Base-by-base conservation (phyloP, 2,329 filamentous ascomycete species). In the Blastomyces parvus region DNA sequence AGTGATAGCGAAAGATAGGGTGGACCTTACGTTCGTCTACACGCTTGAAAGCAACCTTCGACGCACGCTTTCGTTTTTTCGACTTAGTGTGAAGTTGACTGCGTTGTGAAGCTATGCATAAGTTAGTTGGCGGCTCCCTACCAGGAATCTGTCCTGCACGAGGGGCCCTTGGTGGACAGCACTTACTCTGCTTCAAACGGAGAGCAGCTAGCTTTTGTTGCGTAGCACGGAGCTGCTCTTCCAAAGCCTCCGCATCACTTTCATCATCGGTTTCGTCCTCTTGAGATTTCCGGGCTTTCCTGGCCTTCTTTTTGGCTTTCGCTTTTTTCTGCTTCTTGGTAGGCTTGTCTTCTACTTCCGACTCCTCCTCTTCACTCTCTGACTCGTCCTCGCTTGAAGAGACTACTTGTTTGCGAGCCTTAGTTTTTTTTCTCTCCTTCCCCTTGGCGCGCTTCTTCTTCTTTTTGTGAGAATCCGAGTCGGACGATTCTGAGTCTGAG, bases 11-110 rank as follows among this genome's bases (percentile, higher is more conserved):
- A 7, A 53, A 33, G 30, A 27, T 30, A 50, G 62, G 40, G 33
- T 52, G 40, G 33, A 55, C 70, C 74, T 68, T 65, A 79, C 79
- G 74, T 70, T 88, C 82, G 74, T 89, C 86, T 1, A 89, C 84
- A 46, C 86, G 81, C 74, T 88, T 88, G 74, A 82, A 89, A n/a
- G 84, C 85, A n/a, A 84, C 76, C 64, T 84, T 85, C 22, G 81
- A 82, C 7, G 75, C 82, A 59, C 75, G 74, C 36, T 77, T 77
- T 61, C 77, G 78, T 67, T 77, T 79, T 68, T 77, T 78, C 22
- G 65, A 62, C 66, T 76, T 79, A 65, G 65, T 70, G 63, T 61
- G 71, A 61, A 61, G 68, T 59, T 55, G 69, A 61, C 1, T 30
- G 17, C 67, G 72, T 70, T 63, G 59, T 38, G 59, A 57, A 33